Base-by-base conservation (phyloP, 2,329 filamentous ascomycete species). In the Scedosporium apiospermum region DNA sequence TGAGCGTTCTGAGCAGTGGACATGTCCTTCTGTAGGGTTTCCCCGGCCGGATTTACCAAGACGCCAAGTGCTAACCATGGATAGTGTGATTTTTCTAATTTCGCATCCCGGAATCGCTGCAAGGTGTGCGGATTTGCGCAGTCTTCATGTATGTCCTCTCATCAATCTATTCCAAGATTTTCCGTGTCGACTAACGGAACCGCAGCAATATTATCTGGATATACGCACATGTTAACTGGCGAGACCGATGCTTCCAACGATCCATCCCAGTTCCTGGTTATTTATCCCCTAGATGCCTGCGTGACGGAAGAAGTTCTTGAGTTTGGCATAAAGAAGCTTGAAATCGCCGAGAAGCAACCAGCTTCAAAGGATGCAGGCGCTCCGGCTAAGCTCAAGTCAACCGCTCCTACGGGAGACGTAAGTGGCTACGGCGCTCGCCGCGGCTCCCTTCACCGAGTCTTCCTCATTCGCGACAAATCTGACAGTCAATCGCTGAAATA, bases 401-500 rank as follows among this genome's bases (percentile, higher is more conserved):
- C 83, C 1, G 82, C 83, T 0, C 82, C 82, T 0, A 78, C 79
- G 5, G 78, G 77, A 44, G 81, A 82, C 64, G 79, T 78, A 7
- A 76, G 82, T 21, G 87, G 88, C 12, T 78, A 87, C 1, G 90
- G 90, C 46, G 90, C 91, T 3, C 84, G 82, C 63, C 85, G 88
- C 38, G 86, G 87, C 21, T 91, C 89, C n/a, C 76, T 96, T 7
- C 84, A 88, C 65, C 85, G 91, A 60, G 85, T 95, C 1, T 84
- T 95, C 65, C 76, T 96, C 27, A 87, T 95, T 68, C 84, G 91
- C 62, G 89, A 93, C 70, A 82, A 86, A 55, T 80, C 79, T 64
- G 88, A 81, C 3, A 83, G 90, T 62, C 87, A 90, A 64, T 91
- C 88, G 60, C 90, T 89, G 80, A 84, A 87, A 67, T 96, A 91